These are phyloP conservation scores for Lactuca saligna DNA, from an alignment of 129 eudicot species.

Conservation along the genomic window DNA sequence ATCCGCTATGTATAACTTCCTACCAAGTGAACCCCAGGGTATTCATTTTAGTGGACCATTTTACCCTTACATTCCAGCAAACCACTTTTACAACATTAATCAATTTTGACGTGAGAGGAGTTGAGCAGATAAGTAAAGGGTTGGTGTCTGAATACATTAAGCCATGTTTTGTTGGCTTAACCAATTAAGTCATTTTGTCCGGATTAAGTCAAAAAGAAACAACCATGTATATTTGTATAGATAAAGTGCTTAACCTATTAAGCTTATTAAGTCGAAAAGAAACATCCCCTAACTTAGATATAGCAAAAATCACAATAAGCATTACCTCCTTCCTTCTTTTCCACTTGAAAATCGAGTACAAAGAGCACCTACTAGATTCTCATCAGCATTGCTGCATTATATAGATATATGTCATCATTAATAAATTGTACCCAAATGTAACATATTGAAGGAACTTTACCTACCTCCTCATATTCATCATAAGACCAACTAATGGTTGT, in stretches of 20 bases:
- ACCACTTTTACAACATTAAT: no score
- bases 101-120: no score
- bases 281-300: no score
- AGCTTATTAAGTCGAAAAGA: neutral
- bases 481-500: constrained; percentile 93
- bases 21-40: constrained; percentile 21
- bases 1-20: constrained; percentile 97
- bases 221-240: neutral
- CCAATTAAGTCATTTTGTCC: neutral
- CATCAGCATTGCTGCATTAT: constrained; percentile 87
- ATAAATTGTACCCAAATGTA: constrained; percentile 11
- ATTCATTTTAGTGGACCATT: constrained; percentile 11
- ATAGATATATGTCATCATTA: neutral
- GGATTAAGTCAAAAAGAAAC: neutral
- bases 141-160: neutral
- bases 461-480: constrained; percentile 99
- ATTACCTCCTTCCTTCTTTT: constrained; percentile 54
- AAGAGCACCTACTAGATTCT: constrained; percentile 92
- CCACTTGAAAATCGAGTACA: constrained; percentile 59
- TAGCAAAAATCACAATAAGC: neutral
- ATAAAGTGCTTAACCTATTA: no score
- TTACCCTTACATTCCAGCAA: neutral
- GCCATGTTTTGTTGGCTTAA: neutral
- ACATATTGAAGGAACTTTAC: neutral
- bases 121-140: neutral